These are phyloP conservation scores for Spirogloea muscicola DNA, from an alignment of 139 green algal genomes.

Conservation along the genomic window DNA sequence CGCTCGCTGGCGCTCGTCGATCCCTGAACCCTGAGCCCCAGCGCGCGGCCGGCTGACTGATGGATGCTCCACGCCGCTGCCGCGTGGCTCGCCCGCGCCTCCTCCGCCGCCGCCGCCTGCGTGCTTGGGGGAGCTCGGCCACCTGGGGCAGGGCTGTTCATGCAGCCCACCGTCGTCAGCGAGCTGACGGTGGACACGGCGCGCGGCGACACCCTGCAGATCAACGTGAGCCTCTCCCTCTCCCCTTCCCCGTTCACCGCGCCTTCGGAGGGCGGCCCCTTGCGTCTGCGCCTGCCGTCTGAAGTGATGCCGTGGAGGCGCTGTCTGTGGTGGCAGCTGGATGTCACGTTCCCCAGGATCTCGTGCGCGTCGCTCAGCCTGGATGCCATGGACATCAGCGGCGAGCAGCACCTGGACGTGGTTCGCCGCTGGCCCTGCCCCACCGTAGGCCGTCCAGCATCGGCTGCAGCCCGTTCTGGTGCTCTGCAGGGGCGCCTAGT, in stretches of 20 bases:
- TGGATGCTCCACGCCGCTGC: too few species aligned
- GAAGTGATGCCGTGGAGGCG: too few species aligned
- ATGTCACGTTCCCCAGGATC: slow-evolving; percentile 85
- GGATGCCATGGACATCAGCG: slow-evolving; percentile 95
- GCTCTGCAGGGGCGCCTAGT: too few species aligned
- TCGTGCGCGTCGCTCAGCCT: slow-evolving; percentile 85
- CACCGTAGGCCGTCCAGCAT: too few species aligned
- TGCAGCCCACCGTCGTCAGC: slow-evolving; percentile 63
- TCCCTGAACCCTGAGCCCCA: too few species aligned
- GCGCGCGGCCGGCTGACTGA: too few species aligned
- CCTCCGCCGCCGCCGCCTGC: too few species aligned
- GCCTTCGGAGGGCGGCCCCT: too few species aligned
- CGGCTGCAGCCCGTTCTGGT: too few species aligned
- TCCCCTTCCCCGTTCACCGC: too few species aligned
- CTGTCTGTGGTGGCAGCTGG: slow-evolving; percentile 59
- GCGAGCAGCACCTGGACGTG: slow-evolving; percentile 90
- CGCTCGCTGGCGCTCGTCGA: too few species aligned
- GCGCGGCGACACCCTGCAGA: slow-evolving; percentile 76
- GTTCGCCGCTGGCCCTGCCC: slow-evolving; percentile 40
- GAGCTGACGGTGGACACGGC: slow-evolving; percentile 86
- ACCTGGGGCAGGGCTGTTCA: slow-evolving; percentile 78
- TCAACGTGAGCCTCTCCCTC: slow-evolving; percentile 74
- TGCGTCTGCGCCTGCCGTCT: neutral
- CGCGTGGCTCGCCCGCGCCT: neutral
- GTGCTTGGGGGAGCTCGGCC: neutral